Base-by-base conservation (phyloP, 139 green algal genomes). In the Chlorella vulgaris region DNA sequence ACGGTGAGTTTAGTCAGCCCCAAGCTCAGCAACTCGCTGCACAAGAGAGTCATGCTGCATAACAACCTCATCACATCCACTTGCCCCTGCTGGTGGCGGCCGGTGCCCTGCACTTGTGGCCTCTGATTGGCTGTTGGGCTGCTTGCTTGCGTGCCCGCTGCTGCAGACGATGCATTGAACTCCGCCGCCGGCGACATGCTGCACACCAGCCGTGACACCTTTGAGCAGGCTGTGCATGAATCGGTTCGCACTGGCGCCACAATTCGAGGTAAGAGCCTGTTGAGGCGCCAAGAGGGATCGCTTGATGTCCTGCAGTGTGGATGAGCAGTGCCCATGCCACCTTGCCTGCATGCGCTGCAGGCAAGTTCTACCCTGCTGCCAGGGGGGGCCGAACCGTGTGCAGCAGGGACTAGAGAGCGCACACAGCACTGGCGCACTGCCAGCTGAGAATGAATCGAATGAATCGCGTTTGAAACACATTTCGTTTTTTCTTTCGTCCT, bases 141-240 rank as follows among this genome's bases (percentile, higher is more conserved):
- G 10, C 4, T 40, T 62, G 40, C 40, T 26, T 76, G 40, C 40
- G 22, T 62, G 2, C 31, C 47, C 4, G 43, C 69, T 22, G 22
- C 7, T 69, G 53, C 73, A 69, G 70, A 78, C 10, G 73, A 79
- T 18, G 33, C 73, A 1, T 26, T 79, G 7, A 79, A 79, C 36
- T 36, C 35, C 0, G 73, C 53, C 2, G 73, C 74, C 2, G 74
- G 74, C 65, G 40, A 47, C 38, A 55, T 83, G 35, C 31, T 83
- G 47, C 62, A 76, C 47, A 40, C 31, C 13, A 68, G 76, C 35
- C 77, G 42, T 5, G 19, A 35, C 0, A 65, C 15, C 0, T 82
- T 82, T 39, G 47, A 82, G 76, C 36, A 39, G 2, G 40, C 42
- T 7, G 76, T 82, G 43, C 50, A 74, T 29, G 35, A 63, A 13